Evolutionary conservation across 2,329 filamentous ascomycete species (phyloP), one percentile per base, ranked within the genome.

Genomic region (Corynespora cassiicola): DNA sequence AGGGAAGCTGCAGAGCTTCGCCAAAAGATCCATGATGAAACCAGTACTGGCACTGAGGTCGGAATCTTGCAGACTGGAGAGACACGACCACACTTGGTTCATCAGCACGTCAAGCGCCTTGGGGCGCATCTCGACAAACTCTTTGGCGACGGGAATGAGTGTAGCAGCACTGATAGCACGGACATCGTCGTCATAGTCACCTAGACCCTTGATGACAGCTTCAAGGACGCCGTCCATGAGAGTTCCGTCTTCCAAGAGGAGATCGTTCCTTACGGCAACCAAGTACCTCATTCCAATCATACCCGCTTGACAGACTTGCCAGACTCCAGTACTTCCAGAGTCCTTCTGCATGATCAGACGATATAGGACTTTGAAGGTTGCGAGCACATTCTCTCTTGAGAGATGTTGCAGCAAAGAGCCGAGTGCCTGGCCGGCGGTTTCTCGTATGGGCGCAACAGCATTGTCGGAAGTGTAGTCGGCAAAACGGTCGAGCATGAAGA

Each of bases 381-480:
- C 81, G 55, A 92, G 82, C 16, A 99, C 92, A 4, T 89, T 92
- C 11, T 80, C 75, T 2, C 85, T 75, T 0, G 90, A 85, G 6
- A 99, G 78, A 64, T 96, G 90, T 50, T 88, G 90, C 36, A 99
- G 75, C 10, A 95, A 82, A 9, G 92, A 90, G 55, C 92, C 95
- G 10, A 99, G 76, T 2, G 91, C 92, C 70, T 99, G 94, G 29
- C 94, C 94, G 25, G 95, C 88, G 0, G 91, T 96, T 72, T 99
- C 94, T 50, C 94, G 81, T 49, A 99, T 96, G 0, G 94, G 94
- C 1, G 94, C 94, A 25, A 99, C 90, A 1, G 95, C 95, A 36
- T 90, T 99, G 67, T 99, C 94, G 5, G 91, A 96, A 42, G 95
- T 94, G 72, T 96, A 99, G 63, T 99, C 94, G 39, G 91, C 95